Percentiles rank a stretch among this genome's conserved stretches.
phyloP scores from a whole-genome alignment of 1,284 basidiomycete genomes.

The Gomphus bonarii region DNA sequence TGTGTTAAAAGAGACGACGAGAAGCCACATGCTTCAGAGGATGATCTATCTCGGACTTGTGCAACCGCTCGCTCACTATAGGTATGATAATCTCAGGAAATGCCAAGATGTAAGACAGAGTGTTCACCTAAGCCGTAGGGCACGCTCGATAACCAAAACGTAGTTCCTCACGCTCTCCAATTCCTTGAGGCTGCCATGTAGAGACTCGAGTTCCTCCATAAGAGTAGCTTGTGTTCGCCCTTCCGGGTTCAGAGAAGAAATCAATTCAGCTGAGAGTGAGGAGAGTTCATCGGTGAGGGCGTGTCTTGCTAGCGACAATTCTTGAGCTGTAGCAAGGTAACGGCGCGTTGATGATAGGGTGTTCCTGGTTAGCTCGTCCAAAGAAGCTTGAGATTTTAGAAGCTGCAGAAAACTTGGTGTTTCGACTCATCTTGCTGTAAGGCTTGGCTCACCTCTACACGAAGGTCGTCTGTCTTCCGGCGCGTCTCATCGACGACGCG shows the following conservation, averaged over 20 bases:
- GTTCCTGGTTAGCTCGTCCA: constrained; percentile 33
- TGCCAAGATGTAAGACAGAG: constrained; percentile 14
- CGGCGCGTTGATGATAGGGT: constrained; percentile 33
- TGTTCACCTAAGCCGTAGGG: constrained; percentile 64
- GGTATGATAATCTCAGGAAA: constrained; percentile 6
- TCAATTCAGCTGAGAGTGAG: constrained; percentile 55
- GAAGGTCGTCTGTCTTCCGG: constrained; percentile 26
- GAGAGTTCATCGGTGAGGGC: constrained; percentile 66
- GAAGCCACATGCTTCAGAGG: constrained; percentile 24
- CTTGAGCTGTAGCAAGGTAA: constrained; percentile 54
- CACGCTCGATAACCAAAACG: constrained; percentile 61
- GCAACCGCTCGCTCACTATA: constrained; percentile 46
- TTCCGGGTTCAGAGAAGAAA: constrained; percentile 36
- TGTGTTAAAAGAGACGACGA: constrained; percentile 38
- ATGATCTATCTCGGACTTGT: constrained; percentile 29
- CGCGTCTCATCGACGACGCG: constrained; percentile 21
- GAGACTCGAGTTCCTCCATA: constrained; percentile 70
- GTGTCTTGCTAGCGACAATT: constrained; percentile 66
- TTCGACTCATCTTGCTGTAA: neutral
- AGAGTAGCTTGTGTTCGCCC: constrained; percentile 44
- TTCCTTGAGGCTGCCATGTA: constrained; percentile 65
- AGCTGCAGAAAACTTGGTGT: constrained; percentile 11
- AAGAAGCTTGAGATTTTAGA: constrained; percentile 30
- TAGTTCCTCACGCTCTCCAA: constrained; percentile 69
- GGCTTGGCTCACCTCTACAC: constrained; percentile 10